Evolutionary conservation across 306 rosid genomes (phyloP), one percentile per base, ranked within the genome.

Genomic region (Comarum palustre): DNA sequence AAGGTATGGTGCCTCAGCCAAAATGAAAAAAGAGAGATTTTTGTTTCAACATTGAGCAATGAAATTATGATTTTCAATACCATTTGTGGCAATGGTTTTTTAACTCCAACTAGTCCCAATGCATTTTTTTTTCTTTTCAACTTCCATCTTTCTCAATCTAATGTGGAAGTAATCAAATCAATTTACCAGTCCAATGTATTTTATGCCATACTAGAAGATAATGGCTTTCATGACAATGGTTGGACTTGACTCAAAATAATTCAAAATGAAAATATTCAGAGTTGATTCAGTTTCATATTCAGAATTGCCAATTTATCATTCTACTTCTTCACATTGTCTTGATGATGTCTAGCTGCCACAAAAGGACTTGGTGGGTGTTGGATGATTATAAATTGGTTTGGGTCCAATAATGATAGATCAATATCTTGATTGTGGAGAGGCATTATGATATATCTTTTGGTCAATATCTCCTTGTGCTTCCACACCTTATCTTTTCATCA

Each of bases 391-490:
- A 42, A 75, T 52, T 68, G 83, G 81, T 48, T 48, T 76, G 60
- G 69, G 75, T 80, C 83, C 59, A 55, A 75, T 62, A 70, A 68
- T 72, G 79, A 71, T 31, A 50, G 74, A 74, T 84, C 85, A 75
- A 52, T 72, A 57, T 80, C 81, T 68, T 45, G 20, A 39, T 6
- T 58, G 45, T 76, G 70, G 34, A 47, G 66, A 78, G 73, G 43
- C 19, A 17, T 17, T 39, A 39, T 41, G 51, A 73, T 32, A 66
- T 76, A 13, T 22, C 69, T 45, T 13, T 7, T 41, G 43, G 43
- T 41, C 27, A 72, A 8, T 0, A n/a, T n/a, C 42, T 8, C 22
- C 43, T 29, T 48, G 42, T 27, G 54, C 65, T 59, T 29, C n/a
- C 14, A 31, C 17, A 27, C 59, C 38, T 42, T 42, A 9, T 39